These are phyloP conservation scores for Penicillium sp. DNA, from an alignment of 2,329 filamentous ascomycete genomes.

Conservation along the genomic window DNA sequence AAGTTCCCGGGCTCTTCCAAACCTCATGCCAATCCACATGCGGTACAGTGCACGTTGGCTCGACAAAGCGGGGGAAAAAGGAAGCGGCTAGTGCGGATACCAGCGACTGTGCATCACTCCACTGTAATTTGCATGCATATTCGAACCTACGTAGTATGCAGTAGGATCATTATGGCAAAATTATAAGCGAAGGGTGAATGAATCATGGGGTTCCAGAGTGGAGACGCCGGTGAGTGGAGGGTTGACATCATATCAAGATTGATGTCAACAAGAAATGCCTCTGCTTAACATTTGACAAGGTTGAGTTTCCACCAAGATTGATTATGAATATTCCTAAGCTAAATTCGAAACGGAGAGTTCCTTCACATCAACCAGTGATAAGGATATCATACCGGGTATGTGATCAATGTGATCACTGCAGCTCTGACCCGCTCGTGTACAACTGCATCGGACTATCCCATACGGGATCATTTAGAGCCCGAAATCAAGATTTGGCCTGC, in stretches of 20 bases:
- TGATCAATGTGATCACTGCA: not conserved
- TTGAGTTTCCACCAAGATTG: slow-evolving; percentile 9
- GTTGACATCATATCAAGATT: slow-evolving; percentile 5
- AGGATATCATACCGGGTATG: slow-evolving; percentile 5
- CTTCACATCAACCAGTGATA: slow-evolving; percentile 1
- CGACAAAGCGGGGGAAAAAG: not conserved
- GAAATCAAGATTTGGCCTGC: slow-evolving; percentile 15
- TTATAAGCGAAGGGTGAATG: not conserved
- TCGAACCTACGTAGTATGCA: not conserved
- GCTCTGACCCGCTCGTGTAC: slow-evolving; percentile 8
- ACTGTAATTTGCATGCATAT: slow-evolving; percentile 4
- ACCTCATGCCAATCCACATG: no score
- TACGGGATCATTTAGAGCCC: slow-evolving; percentile 6
- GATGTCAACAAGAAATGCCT: not conserved
- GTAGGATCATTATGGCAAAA: not conserved
- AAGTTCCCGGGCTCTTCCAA: not conserved
- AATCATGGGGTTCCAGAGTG: not conserved
- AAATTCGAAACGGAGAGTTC: not conserved
- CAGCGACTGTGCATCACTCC: slow-evolving; percentile 8
- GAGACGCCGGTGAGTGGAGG: not conserved
- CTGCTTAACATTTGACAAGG: not conserved
- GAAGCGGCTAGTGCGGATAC: slow-evolving; percentile 21
- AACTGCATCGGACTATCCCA: slow-evolving; percentile 7
- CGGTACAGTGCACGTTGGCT: no score
- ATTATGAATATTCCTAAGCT: slow-evolving; percentile 13